Evolutionary conservation across 208 protist genomes (phyloP).

Genomic region (Leishmania braziliensis): DNA sequence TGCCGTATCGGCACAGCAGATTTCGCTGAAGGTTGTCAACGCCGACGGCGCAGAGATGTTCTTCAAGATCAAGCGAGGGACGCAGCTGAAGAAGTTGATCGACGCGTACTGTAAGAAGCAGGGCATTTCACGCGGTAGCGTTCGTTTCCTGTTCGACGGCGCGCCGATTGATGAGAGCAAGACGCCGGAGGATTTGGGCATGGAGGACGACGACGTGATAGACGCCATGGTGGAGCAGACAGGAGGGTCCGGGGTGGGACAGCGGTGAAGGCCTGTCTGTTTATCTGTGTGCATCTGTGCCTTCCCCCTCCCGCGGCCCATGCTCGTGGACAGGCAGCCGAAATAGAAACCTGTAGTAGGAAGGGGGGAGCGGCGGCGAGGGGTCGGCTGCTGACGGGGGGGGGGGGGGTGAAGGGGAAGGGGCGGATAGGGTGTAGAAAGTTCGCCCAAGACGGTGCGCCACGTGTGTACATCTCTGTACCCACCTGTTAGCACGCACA

Average conservation of each 20-base stretch:
- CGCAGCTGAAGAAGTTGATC: slow-evolving; percentile 95
- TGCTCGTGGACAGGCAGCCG: not conserved
- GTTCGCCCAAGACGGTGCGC: not conserved
- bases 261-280: not conserved
- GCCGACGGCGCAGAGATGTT: slow-evolving; percentile 95
- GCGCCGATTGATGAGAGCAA: slow-evolving; percentile 88
- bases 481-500: not conserved
- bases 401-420: not conserved
- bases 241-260: not conserved
- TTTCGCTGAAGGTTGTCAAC: slow-evolving; percentile 93
- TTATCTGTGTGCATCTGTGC: not conserved
- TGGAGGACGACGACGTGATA: slow-evolving; percentile 96
- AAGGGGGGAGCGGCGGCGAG: too few relatives aligned
- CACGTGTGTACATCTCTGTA: too few relatives aligned
- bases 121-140: slow-evolving; percentile 80
- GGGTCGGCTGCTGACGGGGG: not conserved
- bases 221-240: slow-evolving; percentile 94
- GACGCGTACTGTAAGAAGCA: slow-evolving; percentile 98
- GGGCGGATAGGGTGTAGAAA: not conserved
- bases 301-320: not conserved
- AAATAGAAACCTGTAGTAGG: not conserved
- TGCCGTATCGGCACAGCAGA: slow-evolving; percentile 49
- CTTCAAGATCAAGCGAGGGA: slow-evolving; percentile 97
- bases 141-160: slow-evolving; percentile 97
- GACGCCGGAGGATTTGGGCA: slow-evolving; percentile 94